Evolutionary conservation across 2,329 filamentous ascomycete genomes (phyloP), one percentile per base, ranked within the genome.

Genomic region (Lecanicillium sp.): DNA sequence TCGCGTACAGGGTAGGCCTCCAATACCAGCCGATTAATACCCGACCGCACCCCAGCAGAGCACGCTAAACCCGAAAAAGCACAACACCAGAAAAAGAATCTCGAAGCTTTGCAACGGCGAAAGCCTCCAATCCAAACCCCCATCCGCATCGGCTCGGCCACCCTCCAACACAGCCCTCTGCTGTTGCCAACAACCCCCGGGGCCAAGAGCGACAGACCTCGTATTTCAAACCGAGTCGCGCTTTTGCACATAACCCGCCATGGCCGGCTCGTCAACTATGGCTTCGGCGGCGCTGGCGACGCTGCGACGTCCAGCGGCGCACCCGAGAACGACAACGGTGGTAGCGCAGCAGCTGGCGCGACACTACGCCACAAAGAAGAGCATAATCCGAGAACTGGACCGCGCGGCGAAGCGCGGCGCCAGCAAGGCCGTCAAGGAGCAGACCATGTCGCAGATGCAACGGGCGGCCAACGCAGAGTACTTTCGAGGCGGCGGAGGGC

Each of bases 401-500:
- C 51, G 50, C 20, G 46, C 41, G 14, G 44, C 51, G n/a, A 47
- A 45, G 3, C 36, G 44, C n/a, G 46, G 45, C 18, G 37, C 46
- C 1, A 50, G 40, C 38, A 54, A 43, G 39, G 55, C 53, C 35
- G 49, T 48, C n/a, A 43, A 39, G 19, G 46, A 44, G 35, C 39
- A 53, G 39, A 56, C 47, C 37, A 58, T 60, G 50, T 53, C 54
- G 37, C 41, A 48, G 14, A 49, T 57, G 32, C 54, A 61, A 29
- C 57, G 50, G 45, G 40, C 34, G 37, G 53, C 58, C 17, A 54
- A 59, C 25, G 43, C 48, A 27, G 56, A 60, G 33, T 58, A 59
- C 28, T 60, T 60, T n/a, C 51, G 48, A 36, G 45, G 53, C 11
- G 57, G 57, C 5, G 52, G 52, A 13, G 57, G 56, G 1, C 57